A percentile compares a stretch with the other conserved stretches of the same genome.
phyloP scores from a whole-genome alignment of 768 basidiomycete species.

The Mycena pura region DNA sequence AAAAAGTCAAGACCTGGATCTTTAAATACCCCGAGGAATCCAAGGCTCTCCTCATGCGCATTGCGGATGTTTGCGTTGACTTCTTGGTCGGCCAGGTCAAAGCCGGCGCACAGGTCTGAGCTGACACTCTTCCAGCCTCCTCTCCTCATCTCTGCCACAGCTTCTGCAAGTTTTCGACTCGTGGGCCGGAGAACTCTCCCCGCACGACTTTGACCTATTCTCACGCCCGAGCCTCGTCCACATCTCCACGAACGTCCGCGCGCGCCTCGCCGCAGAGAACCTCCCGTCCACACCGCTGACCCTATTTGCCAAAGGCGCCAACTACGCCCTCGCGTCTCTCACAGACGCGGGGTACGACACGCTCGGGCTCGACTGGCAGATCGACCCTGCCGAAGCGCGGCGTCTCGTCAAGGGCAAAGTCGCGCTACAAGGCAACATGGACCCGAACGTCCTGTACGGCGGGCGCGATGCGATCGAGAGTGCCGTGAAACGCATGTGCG shows the following conservation, averaged over 20 bases:
- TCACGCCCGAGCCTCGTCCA: slow-evolving; percentile 79
- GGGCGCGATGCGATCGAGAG: slow-evolving; percentile 85
- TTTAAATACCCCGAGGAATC: slow-evolving; percentile 90
- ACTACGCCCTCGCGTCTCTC: slow-evolving; percentile 67
- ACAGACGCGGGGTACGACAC: slow-evolving; percentile 83
- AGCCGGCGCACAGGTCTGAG: slow-evolving; percentile 91
- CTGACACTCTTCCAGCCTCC: background rate
- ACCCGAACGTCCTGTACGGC: slow-evolving; percentile 87
- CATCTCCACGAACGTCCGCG: slow-evolving; percentile 75
- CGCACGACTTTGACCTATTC: slow-evolving; percentile 83
- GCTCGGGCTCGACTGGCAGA: slow-evolving; percentile 91
- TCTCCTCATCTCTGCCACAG: slow-evolving; percentile 47
- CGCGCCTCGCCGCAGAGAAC: slow-evolving; percentile 56
- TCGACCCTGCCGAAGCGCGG: slow-evolving; percentile 78
- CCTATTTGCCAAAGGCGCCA: slow-evolving; percentile 95
- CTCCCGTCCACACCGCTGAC: slow-evolving; percentile 79
- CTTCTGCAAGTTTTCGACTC: slow-evolving; percentile 98
- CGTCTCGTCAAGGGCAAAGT: slow-evolving; percentile 64
- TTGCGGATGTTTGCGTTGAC: slow-evolving; percentile 90
- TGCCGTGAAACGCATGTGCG: slow-evolving; percentile 83
- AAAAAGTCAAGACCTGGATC: slow-evolving; percentile 93
- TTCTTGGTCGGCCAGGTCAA: slow-evolving; percentile 91
- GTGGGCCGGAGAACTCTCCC: slow-evolving; percentile 92
- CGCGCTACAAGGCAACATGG: slow-evolving; percentile 91
- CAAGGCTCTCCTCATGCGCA: slow-evolving; percentile 73